Conservation (phyloP, 106 monocot species). For the Agapanthus africanus region DNA sequence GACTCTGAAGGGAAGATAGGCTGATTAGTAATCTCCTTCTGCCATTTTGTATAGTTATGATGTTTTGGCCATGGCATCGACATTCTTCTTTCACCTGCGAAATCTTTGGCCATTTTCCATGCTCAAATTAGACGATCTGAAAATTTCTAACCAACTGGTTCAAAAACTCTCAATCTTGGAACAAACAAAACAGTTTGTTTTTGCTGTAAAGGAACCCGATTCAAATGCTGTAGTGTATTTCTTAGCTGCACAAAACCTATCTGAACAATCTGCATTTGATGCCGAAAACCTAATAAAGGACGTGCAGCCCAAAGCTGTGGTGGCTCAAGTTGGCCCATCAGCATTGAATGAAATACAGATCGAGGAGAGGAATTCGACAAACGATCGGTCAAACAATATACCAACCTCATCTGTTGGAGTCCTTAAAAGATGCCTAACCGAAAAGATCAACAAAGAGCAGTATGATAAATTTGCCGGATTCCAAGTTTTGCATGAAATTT, state of each 20-base stretch:
- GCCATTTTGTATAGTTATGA: too few species aligned
- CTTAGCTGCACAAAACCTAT: conserved; percentile 49
- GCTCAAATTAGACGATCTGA: conserved; percentile 63
- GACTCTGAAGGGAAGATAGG: too few species aligned
- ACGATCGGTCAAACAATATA: conserved; percentile 24
- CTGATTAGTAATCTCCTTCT: too few species aligned
- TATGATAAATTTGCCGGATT: conserved; percentile 70
- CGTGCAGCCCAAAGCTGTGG: conserved; percentile 68
- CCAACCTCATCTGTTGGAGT: conserved; percentile 77
- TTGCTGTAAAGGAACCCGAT: conserved; percentile 35
- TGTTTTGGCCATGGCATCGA: conserved; percentile 17
- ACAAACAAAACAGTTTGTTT: conserved; percentile 49
- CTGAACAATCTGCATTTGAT: conserved; percentile 41
- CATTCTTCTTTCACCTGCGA: conserved; percentile 13
- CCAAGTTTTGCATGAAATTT: conserved; percentile 66
- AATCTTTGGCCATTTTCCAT: conserved; percentile 62
- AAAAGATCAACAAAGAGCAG: conserved; percentile 57
- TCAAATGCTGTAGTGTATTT: conserved; percentile 38
- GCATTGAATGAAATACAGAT: conserved; percentile 49
- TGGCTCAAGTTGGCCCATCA: conserved; percentile 47
- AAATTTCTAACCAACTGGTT: conserved; percentile 48
- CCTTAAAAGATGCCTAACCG: conserved; percentile 53
- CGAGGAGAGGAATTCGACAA: conserved; percentile 34
- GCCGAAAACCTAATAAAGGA: not conserved
- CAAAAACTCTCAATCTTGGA: conserved; percentile 51